These are phyloP conservation scores for Cylindricascospora bacillispora DNA, from an alignment of 1,139 yeast species.

Conservation along the genomic window DNA sequence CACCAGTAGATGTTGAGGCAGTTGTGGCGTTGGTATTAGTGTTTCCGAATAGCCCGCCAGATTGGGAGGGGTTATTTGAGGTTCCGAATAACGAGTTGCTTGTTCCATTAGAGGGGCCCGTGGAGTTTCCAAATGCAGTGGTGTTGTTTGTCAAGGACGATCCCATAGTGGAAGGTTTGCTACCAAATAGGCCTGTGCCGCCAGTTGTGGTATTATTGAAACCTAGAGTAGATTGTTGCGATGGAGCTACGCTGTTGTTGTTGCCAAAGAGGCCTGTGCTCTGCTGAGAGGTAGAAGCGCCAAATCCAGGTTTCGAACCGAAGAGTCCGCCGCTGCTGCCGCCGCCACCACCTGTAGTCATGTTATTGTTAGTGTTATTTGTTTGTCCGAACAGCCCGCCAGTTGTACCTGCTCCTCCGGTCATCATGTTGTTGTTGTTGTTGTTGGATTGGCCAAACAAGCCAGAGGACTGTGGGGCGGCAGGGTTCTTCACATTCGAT, in stretches of 20 bases:
- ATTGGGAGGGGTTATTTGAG: constrained; percentile 1
- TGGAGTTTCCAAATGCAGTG: neutral
- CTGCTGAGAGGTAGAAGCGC: constrained; percentile 7
- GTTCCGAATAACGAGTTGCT: neutral
- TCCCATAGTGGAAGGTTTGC: neutral
- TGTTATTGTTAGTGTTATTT: constrained; percentile 14
- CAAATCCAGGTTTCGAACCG: constrained; percentile 15
- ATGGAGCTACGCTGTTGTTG: constrained; percentile 2
- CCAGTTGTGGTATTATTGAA: constrained; percentile 9
- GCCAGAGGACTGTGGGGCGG: constrained; percentile 3
- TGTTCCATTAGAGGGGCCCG: neutral
- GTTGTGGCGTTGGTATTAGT: constrained; percentile 6
- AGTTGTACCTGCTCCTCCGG: constrained; percentile 8
- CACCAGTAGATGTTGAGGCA: constrained; percentile 9
- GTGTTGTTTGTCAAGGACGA: neutral
- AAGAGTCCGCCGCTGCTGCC: constrained; percentile 15
- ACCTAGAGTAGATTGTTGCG: constrained; percentile 18
- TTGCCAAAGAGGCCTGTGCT: constrained; percentile 20
- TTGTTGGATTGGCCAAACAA: constrained; percentile 3
- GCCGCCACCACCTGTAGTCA: constrained; percentile 3
- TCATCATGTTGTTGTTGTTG: constrained; percentile 4
- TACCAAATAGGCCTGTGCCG: constrained; percentile 26
- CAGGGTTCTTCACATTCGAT: neutral
- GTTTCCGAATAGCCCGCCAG: constrained; percentile 6
- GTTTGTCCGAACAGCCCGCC: constrained; percentile 12